A percentile compares a stretch with the other conserved stretches of the same genome.
Conservation (phyloP, 768 basidiomycete species). For the Punctularia strigosozonata region DNA sequence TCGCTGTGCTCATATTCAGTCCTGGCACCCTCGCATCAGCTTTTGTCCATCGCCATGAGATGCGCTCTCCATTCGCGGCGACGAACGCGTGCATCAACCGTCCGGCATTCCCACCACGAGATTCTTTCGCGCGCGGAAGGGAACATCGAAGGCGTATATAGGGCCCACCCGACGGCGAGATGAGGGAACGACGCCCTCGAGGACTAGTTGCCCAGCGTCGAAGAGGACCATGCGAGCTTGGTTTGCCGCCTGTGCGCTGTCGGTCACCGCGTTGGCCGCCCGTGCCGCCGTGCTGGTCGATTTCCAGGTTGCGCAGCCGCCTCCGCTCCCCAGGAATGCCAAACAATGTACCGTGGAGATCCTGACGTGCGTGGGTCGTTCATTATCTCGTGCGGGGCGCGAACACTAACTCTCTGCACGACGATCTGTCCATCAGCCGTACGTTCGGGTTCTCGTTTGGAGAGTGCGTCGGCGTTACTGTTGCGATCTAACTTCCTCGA, state of each 20-base stretch:
- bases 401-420: background rate
- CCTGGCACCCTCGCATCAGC: no score
- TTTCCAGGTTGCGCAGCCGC: conserved; percentile 69
- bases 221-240: no score
- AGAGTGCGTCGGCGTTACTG: background rate
- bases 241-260: conserved; percentile 4
- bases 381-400: background rate
- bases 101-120: no score
- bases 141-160: no score
- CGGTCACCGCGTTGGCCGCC: conserved; percentile 5
- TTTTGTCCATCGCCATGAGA: no score
- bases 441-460: conserved; percentile 52
- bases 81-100: no score
- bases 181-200: no score
- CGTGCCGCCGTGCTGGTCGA: conserved; percentile 27
- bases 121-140: no score
- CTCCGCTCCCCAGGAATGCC: conserved; percentile 46
- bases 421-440: conserved; percentile 26
- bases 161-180: no score
- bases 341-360: conserved; percentile 56
- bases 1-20: no score
- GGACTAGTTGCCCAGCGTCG: no score
- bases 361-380: conserved; percentile 35
- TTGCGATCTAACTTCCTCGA: background rate
- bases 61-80: no score